A percentile compares a stretch with the other conserved stretches of the same genome.
Evolutionary conservation across 306 rosid species (phyloP).

Genomic region (Carpinus fangiana): DNA sequence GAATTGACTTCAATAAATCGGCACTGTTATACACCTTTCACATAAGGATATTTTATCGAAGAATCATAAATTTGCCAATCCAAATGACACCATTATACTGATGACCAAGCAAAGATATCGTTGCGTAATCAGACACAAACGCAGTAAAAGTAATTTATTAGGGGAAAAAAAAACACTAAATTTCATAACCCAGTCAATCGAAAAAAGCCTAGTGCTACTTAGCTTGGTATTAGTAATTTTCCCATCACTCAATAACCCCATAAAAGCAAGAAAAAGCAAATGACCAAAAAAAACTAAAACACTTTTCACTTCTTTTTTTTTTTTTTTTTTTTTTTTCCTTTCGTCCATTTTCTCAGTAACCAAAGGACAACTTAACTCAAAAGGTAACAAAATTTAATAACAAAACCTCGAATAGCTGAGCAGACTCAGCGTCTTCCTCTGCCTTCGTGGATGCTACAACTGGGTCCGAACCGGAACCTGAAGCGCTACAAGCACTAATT

Average conservation of each 20-base stretch:
- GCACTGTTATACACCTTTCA: too few relatives aligned
- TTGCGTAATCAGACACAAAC: not conserved
- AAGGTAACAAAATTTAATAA: not conserved
- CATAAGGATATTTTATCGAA: too few relatives aligned
- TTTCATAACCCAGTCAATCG: not conserved
- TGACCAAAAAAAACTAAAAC: not conserved
- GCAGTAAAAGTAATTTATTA: not conserved
- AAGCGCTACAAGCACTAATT: conserved; percentile 34
- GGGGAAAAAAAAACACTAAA: not conserved
- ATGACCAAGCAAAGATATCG: not conserved
- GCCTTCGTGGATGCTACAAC: conserved; percentile 22
- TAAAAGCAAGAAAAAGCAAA: not conserved
- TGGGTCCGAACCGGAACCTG: conserved; percentile 44
- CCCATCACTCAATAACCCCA: not conserved
- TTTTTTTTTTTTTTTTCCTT: not conserved
- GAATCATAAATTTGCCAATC: not conserved
- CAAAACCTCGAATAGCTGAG: conserved; percentile 74
- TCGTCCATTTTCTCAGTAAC: not conserved
- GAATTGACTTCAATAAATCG: too few relatives aligned
- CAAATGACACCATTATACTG: not conserved
- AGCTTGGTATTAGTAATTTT: not conserved
- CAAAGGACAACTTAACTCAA: not conserved
- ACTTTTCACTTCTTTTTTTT: not conserved
- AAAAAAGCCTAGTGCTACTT: not conserved
- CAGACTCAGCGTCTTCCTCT: conserved; percentile 61